phyloP scores from a whole-genome alignment of 2,329 filamentous ascomycete genomes.

The Ophiostoma ulmi region DNA sequence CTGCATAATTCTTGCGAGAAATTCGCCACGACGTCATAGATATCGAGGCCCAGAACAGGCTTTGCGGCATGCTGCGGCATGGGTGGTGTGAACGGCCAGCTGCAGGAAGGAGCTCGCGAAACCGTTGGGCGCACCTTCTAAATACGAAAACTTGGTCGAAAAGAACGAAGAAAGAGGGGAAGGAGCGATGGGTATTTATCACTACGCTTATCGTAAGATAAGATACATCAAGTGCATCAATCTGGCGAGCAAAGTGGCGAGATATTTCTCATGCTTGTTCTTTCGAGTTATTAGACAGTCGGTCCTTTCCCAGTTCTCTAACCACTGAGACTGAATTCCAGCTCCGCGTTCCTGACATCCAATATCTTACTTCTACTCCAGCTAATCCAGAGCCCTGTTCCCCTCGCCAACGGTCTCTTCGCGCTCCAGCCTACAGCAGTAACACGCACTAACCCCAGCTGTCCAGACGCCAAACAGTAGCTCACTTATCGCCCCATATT shows the following conservation, averaged over 20 bases:
- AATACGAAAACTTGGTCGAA: neutral
- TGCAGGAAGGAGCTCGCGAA: conserved; percentile 11
- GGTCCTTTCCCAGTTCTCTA: neutral
- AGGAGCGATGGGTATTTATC: neutral
- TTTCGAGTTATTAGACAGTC: neutral
- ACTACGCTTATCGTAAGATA: too few relatives aligned
- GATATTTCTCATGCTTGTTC: neutral
- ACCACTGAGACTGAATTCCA: conserved; percentile 18
- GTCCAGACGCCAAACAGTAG: conserved; percentile 9
- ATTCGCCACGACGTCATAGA: conserved; percentile 28
- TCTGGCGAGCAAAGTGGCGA: conserved; percentile 2
- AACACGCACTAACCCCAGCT: neutral
- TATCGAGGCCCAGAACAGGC: neutral
- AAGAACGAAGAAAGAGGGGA: conserved; percentile 9
- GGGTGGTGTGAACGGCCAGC: neutral
- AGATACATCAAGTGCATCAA: neutral
- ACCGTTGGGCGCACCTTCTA: conserved; percentile 17
- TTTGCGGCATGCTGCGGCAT: neutral
- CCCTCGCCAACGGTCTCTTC: conserved; percentile 22
- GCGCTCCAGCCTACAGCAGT: neutral
- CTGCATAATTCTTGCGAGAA: conserved; percentile 12
- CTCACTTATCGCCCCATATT: conserved; percentile 26
- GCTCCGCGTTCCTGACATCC: conserved; percentile 1
- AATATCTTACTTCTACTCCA: neutral
- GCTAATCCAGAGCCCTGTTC: conserved; percentile 20